phyloP scores from a whole-genome alignment of 2,329 filamentous ascomycete species.

The Gliomastix tumulicola region DNA sequence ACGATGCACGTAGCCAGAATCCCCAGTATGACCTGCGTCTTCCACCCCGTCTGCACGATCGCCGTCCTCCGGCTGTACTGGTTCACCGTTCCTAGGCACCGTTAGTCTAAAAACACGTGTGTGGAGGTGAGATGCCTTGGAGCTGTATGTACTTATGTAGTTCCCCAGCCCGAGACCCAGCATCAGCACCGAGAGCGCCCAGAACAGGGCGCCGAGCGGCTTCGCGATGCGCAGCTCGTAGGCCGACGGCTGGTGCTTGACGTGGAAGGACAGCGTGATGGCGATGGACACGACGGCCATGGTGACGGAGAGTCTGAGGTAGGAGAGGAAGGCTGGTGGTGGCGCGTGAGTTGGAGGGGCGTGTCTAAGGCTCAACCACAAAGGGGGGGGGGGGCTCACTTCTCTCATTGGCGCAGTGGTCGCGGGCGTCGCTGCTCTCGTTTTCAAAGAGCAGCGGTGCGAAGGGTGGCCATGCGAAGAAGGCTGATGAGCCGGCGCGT shows the following conservation, averaged over 20 bases:
- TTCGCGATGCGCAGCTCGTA: conserved; percentile 72
- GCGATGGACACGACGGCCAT: conserved; percentile 86
- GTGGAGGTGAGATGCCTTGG: too few species aligned
- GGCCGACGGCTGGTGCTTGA: conserved; percentile 63
- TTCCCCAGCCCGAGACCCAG: conserved; percentile 73
- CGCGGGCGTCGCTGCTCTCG: conserved; percentile 64
- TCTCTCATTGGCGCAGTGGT: conserved; percentile 74
- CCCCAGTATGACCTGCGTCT: conserved; percentile 74
- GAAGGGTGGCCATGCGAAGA: conserved; percentile 55
- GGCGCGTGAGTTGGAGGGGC: background rate
- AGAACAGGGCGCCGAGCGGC: conserved; percentile 84
- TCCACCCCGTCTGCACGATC: conserved; percentile 89
- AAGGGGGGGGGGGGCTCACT: conserved; percentile 32
- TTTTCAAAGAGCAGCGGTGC: conserved; percentile 70
- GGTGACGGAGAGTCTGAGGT: conserved; percentile 82
- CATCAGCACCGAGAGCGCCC: conserved; percentile 72
- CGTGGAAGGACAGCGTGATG: conserved; percentile 88
- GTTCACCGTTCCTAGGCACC: conserved; percentile 58
- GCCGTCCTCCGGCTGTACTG: conserved; percentile 74
- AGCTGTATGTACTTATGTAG: conserved; percentile 58
- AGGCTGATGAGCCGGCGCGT: conserved; percentile 29
- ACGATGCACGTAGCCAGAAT: conserved; percentile 57
- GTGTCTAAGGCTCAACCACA: background rate
- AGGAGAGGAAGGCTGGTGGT: conserved; percentile 68
- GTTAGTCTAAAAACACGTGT: too few species aligned